A percentile compares a stretch with the other conserved stretches of the same genome.
Conservation (phyloP, 1,284 basidiomycete species). For the Cronartium quercuum region DNA sequence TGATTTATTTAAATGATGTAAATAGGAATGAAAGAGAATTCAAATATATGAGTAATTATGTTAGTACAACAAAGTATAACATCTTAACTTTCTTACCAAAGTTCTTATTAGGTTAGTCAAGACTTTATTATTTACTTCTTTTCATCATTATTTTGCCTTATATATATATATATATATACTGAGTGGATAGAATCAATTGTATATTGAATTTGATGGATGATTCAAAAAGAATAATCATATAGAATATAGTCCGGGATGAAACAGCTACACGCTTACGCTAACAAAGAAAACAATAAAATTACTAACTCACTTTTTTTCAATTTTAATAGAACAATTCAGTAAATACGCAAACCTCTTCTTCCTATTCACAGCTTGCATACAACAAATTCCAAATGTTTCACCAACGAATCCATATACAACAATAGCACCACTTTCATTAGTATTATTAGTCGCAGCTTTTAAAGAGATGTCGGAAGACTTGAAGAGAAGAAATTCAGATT, state of each 20-base stretch:
- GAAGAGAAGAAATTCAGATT: slow-evolving; percentile 92
- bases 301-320: neutral
- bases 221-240: too few relatives aligned
- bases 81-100: slow-evolving; percentile 81
- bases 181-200: neutral
- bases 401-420: slow-evolving; percentile 95
- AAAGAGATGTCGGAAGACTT: slow-evolving; percentile 95
- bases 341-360: slow-evolving; percentile 99
- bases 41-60: slow-evolving; percentile 59
- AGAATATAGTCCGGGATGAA: too few relatives aligned
- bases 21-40: slow-evolving; percentile 32
- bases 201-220: too few relatives aligned
- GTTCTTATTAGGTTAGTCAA: slow-evolving; percentile 71
- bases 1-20: slow-evolving; percentile 31
- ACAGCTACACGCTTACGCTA: too few relatives aligned
- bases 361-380: slow-evolving; percentile 94
- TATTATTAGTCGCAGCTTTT: slow-evolving; percentile 88
- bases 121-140: neutral
- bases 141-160: neutral
- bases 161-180: neutral
- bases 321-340: slow-evolving; percentile 79
- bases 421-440: slow-evolving; percentile 80
- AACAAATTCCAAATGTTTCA: slow-evolving; percentile 96
- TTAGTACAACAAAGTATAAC: slow-evolving; percentile 96
- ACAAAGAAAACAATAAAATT: neutral